phyloP scores from a whole-genome alignment of 257 asterid genomes.

The Avicennia marina region DNA sequence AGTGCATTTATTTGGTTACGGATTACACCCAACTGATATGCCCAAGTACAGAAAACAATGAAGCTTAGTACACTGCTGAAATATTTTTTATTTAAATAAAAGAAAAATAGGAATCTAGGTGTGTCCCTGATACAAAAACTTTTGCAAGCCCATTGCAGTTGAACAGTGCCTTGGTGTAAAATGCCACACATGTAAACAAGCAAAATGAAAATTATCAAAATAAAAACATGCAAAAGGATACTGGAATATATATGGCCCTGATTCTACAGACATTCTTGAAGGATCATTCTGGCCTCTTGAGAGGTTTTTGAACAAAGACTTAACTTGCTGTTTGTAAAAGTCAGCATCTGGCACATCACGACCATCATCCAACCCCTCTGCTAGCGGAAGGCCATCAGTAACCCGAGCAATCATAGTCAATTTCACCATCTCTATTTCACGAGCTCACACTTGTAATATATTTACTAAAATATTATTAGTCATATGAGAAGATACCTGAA shows the following conservation, averaged over 20 bases:
- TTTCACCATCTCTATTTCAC: slow-evolving; percentile 65
- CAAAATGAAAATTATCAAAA: neutral
- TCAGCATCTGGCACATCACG: slow-evolving; percentile 84
- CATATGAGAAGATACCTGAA: slow-evolving; percentile 5
- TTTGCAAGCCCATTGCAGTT: neutral
- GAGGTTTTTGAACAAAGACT: slow-evolving; percentile 78
- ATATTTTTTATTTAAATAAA: neutral
- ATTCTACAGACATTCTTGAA: slow-evolving; percentile 91
- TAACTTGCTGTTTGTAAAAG: slow-evolving; percentile 83
- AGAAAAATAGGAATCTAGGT: neutral
- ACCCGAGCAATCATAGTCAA: slow-evolving; percentile 95
- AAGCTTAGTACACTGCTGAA: neutral
- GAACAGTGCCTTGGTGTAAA: neutral
- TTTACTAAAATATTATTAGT: neutral
- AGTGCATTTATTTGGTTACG: neutral
- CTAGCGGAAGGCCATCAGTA: slow-evolving; percentile 89
- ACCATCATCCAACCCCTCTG: slow-evolving; percentile 91
- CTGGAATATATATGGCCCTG: slow-evolving; percentile 91
- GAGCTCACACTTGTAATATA: slow-evolving; percentile 31
- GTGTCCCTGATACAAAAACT: neutral
- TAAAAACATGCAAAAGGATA: slow-evolving; percentile 18
- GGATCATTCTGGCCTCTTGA: slow-evolving; percentile 83
- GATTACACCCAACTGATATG: neutral
- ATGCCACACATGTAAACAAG: neutral
- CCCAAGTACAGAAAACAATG: neutral